phyloP scores from a whole-genome alignment of 306 rosid genomes.

The Abrus precatorius region DNA sequence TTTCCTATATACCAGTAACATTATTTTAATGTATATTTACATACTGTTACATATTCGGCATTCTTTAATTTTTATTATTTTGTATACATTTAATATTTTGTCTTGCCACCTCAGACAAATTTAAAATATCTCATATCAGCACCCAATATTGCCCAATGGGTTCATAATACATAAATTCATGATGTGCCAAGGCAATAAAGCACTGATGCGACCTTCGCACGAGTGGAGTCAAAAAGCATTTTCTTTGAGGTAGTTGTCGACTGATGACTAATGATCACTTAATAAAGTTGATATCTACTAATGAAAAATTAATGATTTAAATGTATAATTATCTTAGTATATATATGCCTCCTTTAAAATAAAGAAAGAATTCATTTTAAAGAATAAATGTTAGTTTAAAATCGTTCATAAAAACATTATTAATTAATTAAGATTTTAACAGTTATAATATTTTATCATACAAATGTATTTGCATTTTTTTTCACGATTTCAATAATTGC shows the following conservation, averaged over 20 bases:
- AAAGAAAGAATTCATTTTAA: too few relatives aligned
- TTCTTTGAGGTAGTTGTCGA: neutral
- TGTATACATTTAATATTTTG: neutral
- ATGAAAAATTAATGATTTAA: neutral
- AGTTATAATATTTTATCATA: too few relatives aligned
- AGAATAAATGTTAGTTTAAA: too few relatives aligned
- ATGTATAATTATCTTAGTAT: neutral
- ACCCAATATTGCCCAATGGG: neutral
- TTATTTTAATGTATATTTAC: neutral
- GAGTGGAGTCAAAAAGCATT: conserved; percentile 2
- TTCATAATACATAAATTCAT: neutral
- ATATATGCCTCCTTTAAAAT: too few relatives aligned
- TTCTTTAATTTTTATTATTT: neutral
- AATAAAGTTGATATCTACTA: neutral
- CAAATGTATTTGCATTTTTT: too few relatives aligned
- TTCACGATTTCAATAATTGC: too few relatives aligned
- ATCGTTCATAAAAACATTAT: too few relatives aligned
- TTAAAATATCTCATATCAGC: too few relatives aligned
- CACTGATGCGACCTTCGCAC: conserved; percentile 19
- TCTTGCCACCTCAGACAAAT: neutral
- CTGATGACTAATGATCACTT: neutral
- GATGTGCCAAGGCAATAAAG: neutral
- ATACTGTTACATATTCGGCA: neutral
- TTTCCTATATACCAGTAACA: too few relatives aligned
- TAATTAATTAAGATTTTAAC: too few relatives aligned